phyloP scores from a whole-genome alignment of 768 basidiomycete species.

The Naematelia encephala region DNA sequence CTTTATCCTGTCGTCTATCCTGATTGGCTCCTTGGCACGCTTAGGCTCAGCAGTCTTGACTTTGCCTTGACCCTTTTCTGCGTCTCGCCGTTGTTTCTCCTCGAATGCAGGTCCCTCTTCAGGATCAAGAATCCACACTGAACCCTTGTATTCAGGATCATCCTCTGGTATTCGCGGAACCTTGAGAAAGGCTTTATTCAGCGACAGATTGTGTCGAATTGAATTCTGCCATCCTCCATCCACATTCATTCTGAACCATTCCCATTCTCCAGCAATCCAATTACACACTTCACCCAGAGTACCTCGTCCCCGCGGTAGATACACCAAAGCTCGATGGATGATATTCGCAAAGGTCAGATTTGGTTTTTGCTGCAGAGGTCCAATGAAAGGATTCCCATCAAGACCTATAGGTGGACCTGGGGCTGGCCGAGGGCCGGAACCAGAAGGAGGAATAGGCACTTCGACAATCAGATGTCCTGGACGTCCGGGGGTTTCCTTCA shows the following conservation, averaged over 20 bases:
- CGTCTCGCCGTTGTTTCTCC: conserved; percentile 44
- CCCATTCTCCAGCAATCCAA: conserved; percentile 84
- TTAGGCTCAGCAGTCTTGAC: conserved; percentile 32
- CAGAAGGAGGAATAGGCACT: conserved; percentile 45
- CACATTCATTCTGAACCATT: conserved; percentile 84
- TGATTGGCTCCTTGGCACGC: conserved; percentile 28
- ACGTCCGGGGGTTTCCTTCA: conserved; percentile 56
- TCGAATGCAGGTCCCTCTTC: conserved; percentile 52
- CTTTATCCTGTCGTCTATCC: conserved; percentile 28
- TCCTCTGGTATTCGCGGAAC: conserved; percentile 76
- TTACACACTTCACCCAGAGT: conserved; percentile 86
- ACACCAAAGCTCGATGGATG: conserved; percentile 80
- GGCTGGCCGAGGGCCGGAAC: conserved; percentile 43
- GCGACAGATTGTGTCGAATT: conserved; percentile 90
- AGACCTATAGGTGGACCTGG: conserved; percentile 46
- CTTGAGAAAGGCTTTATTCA: conserved; percentile 86
- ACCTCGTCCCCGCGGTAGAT: conserved; percentile 56
- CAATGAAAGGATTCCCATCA: conserved; percentile 48
- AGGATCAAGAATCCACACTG: conserved; percentile 87
- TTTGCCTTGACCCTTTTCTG: conserved; percentile 28
- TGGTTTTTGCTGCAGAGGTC: conserved; percentile 70
- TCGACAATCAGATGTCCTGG: conserved; percentile 47
- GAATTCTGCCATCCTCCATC: conserved; percentile 92
- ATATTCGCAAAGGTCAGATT: conserved; percentile 85
- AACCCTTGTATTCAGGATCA: conserved; percentile 70